phyloP scores from a whole-genome alignment of 257 asterid genomes.

The Cruciata laevipes region DNA sequence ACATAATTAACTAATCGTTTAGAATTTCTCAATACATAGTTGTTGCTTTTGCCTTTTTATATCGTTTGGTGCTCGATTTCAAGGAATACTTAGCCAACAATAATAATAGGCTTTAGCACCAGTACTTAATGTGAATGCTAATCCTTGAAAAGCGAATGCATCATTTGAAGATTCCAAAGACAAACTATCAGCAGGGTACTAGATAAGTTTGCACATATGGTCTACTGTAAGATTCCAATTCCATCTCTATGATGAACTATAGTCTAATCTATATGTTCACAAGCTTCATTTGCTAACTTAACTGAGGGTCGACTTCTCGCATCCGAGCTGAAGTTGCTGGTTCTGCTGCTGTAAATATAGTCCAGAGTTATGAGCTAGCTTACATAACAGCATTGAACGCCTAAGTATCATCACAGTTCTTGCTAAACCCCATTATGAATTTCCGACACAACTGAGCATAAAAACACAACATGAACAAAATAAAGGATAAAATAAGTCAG shows the following conservation, averaged over 20 bases:
- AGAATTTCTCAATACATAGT: too few relatives aligned
- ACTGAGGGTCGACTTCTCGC: constrained; percentile 3
- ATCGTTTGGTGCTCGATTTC: too few relatives aligned
- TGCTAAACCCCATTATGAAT: not conserved
- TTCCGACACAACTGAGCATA: not conserved
- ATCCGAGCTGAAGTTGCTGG: not conserved
- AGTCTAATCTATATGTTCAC: constrained; percentile 2
- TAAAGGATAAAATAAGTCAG: not conserved
- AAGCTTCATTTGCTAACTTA: not conserved
- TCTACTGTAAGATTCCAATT: not conserved
- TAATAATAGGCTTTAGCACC: too few relatives aligned
- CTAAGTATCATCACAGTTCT: not conserved
- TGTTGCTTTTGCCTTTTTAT: too few relatives aligned
- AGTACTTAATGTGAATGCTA: too few relatives aligned
- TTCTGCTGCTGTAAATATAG: constrained; percentile 7
- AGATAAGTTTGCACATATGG: not conserved
- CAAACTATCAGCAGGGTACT: not conserved
- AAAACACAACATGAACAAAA: not conserved
- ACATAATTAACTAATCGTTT: too few relatives aligned
- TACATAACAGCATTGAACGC: not conserved
- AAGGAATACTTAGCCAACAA: too few relatives aligned
- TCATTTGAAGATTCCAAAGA: not conserved
- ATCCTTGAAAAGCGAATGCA: not conserved
- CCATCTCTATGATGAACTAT: not conserved
- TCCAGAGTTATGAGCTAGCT: too few relatives aligned